These are phyloP conservation scores for Exobasidium rhododendri DNA, from an alignment of 1,284 basidiomycete genomes.

Conservation along the genomic window DNA sequence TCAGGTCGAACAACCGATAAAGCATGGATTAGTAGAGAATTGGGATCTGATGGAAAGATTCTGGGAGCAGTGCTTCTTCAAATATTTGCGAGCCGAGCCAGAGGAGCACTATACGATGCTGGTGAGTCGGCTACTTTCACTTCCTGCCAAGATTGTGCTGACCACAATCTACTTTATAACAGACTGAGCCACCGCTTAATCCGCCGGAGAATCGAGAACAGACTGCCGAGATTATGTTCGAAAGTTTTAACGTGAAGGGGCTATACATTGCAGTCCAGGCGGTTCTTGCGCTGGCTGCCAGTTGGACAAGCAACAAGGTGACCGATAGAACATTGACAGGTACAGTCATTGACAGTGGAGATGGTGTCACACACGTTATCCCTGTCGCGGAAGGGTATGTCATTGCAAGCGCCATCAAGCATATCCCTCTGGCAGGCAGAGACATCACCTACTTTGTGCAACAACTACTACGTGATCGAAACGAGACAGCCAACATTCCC, in stretches of 20 bases:
- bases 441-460: slow-evolving; percentile 98
- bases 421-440: slow-evolving; percentile 95
- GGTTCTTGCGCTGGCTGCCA: slow-evolving; percentile 95
- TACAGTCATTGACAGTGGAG: slow-evolving; percentile 97
- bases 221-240: slow-evolving; percentile 99
- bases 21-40: slow-evolving; percentile 97
- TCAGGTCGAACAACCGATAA: slow-evolving; percentile 91
- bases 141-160: background rate
- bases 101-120: slow-evolving; percentile 98
- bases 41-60: slow-evolving; percentile 99
- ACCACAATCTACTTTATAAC: background rate
- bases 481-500: slow-evolving; percentile 82
- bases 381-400: slow-evolving; percentile 96
- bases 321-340: slow-evolving; percentile 90
- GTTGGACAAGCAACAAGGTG: slow-evolving; percentile 91
- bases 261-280: slow-evolving; percentile 98
- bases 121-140: slow-evolving; percentile 61
- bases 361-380: slow-evolving; percentile 97
- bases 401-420: slow-evolving; percentile 97
- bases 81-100: slow-evolving; percentile 95
- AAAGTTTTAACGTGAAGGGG: slow-evolving; percentile 96
- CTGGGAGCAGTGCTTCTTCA: slow-evolving; percentile 99
- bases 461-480: slow-evolving; percentile 90
- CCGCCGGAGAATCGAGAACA: slow-evolving; percentile 98
- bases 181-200: slow-evolving; percentile 93